A percentile compares a stretch with the other conserved stretches of the same genome.
Evolutionary conservation across 345 rosid genomes (phyloP).

Genomic region (Euphorbia lathyris): DNA sequence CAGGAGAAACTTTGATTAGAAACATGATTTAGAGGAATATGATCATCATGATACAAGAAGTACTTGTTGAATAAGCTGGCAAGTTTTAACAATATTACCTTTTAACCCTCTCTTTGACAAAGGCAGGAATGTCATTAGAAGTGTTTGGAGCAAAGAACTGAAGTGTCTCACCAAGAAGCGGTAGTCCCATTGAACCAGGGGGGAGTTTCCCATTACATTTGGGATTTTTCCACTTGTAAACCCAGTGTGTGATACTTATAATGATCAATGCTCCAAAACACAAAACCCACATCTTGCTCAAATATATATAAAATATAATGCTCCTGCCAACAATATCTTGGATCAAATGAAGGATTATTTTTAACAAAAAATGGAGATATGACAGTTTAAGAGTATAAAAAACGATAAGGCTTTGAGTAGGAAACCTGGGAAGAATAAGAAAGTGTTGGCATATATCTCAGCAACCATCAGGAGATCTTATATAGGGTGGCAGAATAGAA

Average conservation of each 20-base stretch:
- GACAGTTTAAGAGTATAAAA: constrained; percentile 18
- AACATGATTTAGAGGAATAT: background rate
- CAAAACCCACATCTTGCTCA: constrained; percentile 46
- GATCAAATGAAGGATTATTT: constrained; percentile 13
- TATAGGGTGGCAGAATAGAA: constrained; percentile 39
- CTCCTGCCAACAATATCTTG: constrained; percentile 10
- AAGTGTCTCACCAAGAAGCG: constrained; percentile 76
- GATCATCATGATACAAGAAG: background rate
- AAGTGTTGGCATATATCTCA: constrained; percentile 50
- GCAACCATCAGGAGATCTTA: constrained; percentile 40
- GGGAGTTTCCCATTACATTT: constrained; percentile 85
- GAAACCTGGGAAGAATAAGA: constrained; percentile 43
- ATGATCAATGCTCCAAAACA: constrained; percentile 49
- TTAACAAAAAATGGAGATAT: constrained; percentile 14
- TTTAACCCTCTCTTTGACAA: constrained; percentile 61
- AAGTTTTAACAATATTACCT: constrained; percentile 39
- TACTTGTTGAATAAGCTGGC: constrained; percentile 7
- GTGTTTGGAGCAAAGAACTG: constrained; percentile 70
- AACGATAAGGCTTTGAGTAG: constrained; percentile 26
- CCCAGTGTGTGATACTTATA: constrained; percentile 48
- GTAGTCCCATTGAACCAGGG: constrained; percentile 94
- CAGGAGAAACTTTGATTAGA: constrained; percentile 1
- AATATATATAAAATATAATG: constrained; percentile 5
- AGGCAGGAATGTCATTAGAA: constrained; percentile 58
- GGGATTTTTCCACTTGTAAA: constrained; percentile 73